Conservation (phyloP, 2,329 filamentous ascomycete species). For the Moelleriella libera region DNA sequence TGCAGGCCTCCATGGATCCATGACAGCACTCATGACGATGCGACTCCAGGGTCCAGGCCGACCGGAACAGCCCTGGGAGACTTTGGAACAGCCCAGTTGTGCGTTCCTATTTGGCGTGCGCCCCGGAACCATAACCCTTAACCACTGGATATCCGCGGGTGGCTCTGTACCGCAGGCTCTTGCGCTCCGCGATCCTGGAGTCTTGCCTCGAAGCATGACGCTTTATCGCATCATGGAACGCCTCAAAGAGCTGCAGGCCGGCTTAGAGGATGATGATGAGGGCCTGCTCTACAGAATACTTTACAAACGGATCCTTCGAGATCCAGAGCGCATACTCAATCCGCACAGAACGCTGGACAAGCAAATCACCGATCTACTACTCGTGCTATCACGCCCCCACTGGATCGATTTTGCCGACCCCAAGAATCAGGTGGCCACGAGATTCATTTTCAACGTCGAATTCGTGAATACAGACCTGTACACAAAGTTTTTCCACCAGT, state of each 20-base stretch:
- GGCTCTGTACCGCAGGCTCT: slow-evolving; percentile 41
- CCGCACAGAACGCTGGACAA: slow-evolving; percentile 52
- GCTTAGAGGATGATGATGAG: slow-evolving; percentile 41
- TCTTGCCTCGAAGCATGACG: slow-evolving; percentile 45
- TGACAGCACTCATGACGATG: slow-evolving; percentile 45
- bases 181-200: slow-evolving; percentile 41
- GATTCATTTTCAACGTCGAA: slow-evolving; percentile 52
- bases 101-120: slow-evolving; percentile 51
- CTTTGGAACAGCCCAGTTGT: slow-evolving; percentile 61
- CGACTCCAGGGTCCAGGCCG: slow-evolving; percentile 27
- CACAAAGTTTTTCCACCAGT: slow-evolving; percentile 59
- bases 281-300: slow-evolving; percentile 47
- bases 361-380: slow-evolving; percentile 60
- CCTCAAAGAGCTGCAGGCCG: slow-evolving; percentile 41
- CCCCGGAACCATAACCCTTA: slow-evolving; percentile 59
- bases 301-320: slow-evolving; percentile 54
- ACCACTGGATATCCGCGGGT: slow-evolving; percentile 49
- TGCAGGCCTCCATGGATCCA: slow-evolving; percentile 36
- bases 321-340: slow-evolving; percentile 46
- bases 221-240: slow-evolving; percentile 43
- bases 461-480: slow-evolving; percentile 42
- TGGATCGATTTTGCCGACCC: slow-evolving; percentile 63
- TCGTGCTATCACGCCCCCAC: slow-evolving; percentile 50
- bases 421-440: slow-evolving; percentile 59
- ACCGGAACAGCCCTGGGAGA: slow-evolving; percentile 47